phyloP scores from a whole-genome alignment of 208 protist species.

The Endotrypanum monterogeii region DNA sequence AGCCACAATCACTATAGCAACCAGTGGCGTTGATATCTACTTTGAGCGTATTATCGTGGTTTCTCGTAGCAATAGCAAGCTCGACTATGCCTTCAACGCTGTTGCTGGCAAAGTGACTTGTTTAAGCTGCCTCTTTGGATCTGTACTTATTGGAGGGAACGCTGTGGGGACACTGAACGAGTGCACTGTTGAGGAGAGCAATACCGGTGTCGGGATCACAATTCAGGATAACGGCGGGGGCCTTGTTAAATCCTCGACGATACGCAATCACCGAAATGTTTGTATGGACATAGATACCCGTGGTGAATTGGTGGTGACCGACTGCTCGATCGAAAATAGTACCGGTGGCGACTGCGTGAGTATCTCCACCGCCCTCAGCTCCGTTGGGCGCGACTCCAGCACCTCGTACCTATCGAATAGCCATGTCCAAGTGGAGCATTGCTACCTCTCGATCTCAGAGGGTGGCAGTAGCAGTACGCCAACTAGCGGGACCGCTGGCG shows the following conservation, averaged over 20 bases:
- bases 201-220: constrained; percentile 66
- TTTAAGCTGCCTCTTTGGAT: constrained; percentile 68
- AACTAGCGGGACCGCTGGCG: neutral
- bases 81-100: constrained; percentile 60
- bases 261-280: constrained; percentile 56
- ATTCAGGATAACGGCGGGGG: constrained; percentile 66
- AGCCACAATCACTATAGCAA: constrained; percentile 69
- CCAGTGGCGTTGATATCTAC: constrained; percentile 58
- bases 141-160: constrained; percentile 64
- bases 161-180: constrained; percentile 45
- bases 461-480: neutral
- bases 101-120: constrained; percentile 60
- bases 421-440: constrained; percentile 57
- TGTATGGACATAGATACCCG: constrained; percentile 79
- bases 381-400: constrained; percentile 21
- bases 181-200: constrained; percentile 74
- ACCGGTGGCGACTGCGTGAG: constrained; percentile 58
- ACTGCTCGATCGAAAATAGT: constrained; percentile 68
- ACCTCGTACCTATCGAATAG: constrained; percentile 35
- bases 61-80: constrained; percentile 57
- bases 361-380: constrained; percentile 46
- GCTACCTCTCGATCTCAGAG: constrained; percentile 59
- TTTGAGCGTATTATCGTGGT: constrained; percentile 66
- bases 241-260: constrained; percentile 46
- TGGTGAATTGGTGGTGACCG: constrained; percentile 56